Conservation (phyloP, 139 green algal species). For the Micractinium conductrix region DNA sequence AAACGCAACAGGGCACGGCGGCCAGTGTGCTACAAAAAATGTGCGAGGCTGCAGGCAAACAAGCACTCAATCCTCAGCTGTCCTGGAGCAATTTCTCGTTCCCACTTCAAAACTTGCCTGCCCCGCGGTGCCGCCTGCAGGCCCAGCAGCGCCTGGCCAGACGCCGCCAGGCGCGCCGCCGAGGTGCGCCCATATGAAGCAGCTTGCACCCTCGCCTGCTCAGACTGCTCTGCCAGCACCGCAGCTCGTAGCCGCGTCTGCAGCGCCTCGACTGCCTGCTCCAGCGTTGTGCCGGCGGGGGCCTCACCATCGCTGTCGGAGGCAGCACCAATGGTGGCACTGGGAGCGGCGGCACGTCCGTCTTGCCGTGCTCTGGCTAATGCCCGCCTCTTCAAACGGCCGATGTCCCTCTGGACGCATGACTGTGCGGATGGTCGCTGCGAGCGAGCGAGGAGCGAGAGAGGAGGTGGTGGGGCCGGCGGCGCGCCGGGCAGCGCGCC, state of each 20-base stretch:
- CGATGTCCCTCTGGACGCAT: too few relatives aligned
- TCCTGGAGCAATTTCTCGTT: too few relatives aligned
- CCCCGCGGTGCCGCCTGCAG: constrained; percentile 1
- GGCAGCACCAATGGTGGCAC: not conserved
- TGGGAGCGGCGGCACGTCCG: not conserved
- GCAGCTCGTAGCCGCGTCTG: constrained; percentile 3
- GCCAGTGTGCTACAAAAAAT: too few relatives aligned
- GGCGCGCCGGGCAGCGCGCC: too few relatives aligned
- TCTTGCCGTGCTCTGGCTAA: too few relatives aligned
- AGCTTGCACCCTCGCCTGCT: constrained; percentile 7
- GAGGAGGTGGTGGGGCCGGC: too few relatives aligned
- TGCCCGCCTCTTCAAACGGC: too few relatives aligned
- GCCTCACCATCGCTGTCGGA: not conserved
- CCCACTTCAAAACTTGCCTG: not conserved
- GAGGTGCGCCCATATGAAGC: constrained; percentile 14
- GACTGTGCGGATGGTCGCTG: too few relatives aligned
- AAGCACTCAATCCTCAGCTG: too few relatives aligned
- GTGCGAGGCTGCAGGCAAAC: too few relatives aligned
- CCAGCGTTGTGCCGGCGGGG: not conserved
- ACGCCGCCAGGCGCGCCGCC: not conserved
- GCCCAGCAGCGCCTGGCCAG: constrained; percentile 29
- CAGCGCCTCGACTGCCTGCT: constrained; percentile 5
- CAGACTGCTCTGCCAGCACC: constrained; percentile 35
- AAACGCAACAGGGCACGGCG: too few relatives aligned
- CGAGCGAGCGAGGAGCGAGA: too few relatives aligned